phyloP scores from a whole-genome alignment of 176 grass and related monocot genomes.

The Bolboschoenus planiculmis region DNA sequence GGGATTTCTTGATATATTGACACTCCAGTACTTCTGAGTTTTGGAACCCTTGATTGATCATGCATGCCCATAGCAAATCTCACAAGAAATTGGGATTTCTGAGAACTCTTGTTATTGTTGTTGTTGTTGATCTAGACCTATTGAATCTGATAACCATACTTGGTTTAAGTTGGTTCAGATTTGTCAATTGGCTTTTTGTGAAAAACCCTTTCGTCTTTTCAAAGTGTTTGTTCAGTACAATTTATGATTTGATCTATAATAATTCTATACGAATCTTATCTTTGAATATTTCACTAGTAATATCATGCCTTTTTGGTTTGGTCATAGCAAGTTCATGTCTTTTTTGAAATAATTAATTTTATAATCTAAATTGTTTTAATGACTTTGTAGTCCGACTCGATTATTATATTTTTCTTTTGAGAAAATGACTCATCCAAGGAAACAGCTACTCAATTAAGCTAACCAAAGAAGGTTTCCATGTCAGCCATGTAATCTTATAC shows the following conservation, averaged over 20 bases:
- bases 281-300: conserved; percentile 1
- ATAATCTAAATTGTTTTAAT: neutral
- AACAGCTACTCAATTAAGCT: neutral
- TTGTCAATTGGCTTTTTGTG: neutral
- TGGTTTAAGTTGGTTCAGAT: neutral
- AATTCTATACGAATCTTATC: neutral
- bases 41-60: neutral
- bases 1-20: neutral
- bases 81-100: neutral
- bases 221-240: neutral
- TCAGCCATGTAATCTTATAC: neutral
- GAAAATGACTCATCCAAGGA: neutral
- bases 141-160: neutral
- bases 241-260: neutral
- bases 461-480: neutral
- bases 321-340: conserved; percentile 1
- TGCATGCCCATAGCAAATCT: neutral
- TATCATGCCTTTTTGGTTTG: neutral
- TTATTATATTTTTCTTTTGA: neutral
- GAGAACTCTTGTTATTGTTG: neutral
- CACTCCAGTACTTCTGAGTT: neutral
- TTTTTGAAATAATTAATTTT: neutral
- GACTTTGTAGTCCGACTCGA: neutral
- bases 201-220: neutral
- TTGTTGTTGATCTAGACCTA: neutral